These are phyloP conservation scores for Nidularia sp. DNA, from an alignment of 768 basidiomycete species.

Conservation along the genomic window DNA sequence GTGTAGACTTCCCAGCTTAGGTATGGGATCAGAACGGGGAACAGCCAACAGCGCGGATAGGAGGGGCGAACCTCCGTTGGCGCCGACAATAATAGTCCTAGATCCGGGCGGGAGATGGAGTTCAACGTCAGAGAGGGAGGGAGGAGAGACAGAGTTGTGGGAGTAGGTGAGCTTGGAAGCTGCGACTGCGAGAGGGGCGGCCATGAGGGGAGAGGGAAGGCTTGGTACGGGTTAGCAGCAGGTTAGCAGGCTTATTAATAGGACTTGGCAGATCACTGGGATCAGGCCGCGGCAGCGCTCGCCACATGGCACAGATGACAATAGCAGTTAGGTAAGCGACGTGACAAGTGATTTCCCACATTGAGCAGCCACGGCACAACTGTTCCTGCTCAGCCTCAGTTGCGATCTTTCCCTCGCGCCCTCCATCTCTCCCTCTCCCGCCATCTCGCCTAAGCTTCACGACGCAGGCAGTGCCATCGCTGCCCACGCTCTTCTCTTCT, in stretches of 20 bases:
- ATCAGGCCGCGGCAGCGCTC: too few relatives aligned
- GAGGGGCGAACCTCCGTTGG: slow-evolving; percentile 79
- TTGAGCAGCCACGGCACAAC: slow-evolving; percentile 5
- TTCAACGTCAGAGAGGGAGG: slow-evolving; percentile 62
- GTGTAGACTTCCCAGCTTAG: slow-evolving; percentile 90
- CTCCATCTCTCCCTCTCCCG: slow-evolving; percentile 11
- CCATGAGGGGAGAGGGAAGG: not conserved
- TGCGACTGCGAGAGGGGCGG: slow-evolving; percentile 32
- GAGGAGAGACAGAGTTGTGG: slow-evolving; percentile 35
- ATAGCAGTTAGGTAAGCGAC: slow-evolving; percentile 5
- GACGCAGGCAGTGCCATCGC: slow-evolving; percentile 8
- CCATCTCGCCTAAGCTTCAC: slow-evolving; percentile 9
- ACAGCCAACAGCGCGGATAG: slow-evolving; percentile 3
- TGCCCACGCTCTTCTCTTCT: slow-evolving; percentile 7
- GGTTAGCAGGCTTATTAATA: too few relatives aligned
- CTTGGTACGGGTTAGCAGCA: too few relatives aligned
- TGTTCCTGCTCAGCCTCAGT: too few relatives aligned
- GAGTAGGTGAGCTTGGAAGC: slow-evolving; percentile 54
- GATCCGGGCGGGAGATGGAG: slow-evolving; percentile 71
- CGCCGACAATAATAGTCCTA: slow-evolving; percentile 84
- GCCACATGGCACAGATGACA: too few relatives aligned
- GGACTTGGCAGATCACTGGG: too few relatives aligned
- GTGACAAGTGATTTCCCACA: slow-evolving; percentile 11
- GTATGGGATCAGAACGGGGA: slow-evolving; percentile 8
- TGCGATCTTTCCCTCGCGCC: slow-evolving; percentile 5